Evolutionary conservation across 352 stramenopile species (phyloP), one percentile per base, ranked within the genome.

Genomic region (Globisporangium spiculum): DNA sequence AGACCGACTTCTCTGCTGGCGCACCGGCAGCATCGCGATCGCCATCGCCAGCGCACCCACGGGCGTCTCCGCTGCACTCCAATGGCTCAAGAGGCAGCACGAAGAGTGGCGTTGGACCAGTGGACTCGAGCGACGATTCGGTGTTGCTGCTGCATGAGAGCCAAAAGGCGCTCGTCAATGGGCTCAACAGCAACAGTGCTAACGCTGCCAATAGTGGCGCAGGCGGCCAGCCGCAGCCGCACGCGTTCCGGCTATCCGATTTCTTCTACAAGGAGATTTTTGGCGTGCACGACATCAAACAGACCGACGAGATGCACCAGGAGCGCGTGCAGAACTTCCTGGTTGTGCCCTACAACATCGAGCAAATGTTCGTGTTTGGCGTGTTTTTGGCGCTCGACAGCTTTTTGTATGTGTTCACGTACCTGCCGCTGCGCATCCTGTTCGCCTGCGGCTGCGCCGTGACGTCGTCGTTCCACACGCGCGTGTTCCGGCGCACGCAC

Each of bases 391-490:
- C 92, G 63, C 77, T 98, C 24, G 97, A 99, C 80, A 98, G 92
- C 56, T 99, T 99, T 70, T 77, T 99, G 4, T 99, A 99, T 83
- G 86, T 98, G 44, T 93, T 99, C 64, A 98, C 97, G 60, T 98
- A 99, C 74, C 79, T 99, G 34, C 97, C 97, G 12, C 73, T 99
- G 60, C 72, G 89, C 73, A 88, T 98, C 67, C 70, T 98, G 56
- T 88, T 92, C 62, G 75, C 79, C 34, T 80, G 91, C 70, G 84
- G 77, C 48, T 97, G 76, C 48, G 84, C 79, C 1, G 83, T 91
- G n/a, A 89, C 86, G 41, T 91, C 86, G 32, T 81, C 84, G 34
- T 91, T 91, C 67, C 81, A 90, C 65, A 81, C 82, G 3, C 76
- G 80, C 26, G 81, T 90, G 18, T 97, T 97, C 62, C 78, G 83